Base-by-base conservation (phyloP, 352 stramenopile genomes). In the Pythium inflatum region DNA sequence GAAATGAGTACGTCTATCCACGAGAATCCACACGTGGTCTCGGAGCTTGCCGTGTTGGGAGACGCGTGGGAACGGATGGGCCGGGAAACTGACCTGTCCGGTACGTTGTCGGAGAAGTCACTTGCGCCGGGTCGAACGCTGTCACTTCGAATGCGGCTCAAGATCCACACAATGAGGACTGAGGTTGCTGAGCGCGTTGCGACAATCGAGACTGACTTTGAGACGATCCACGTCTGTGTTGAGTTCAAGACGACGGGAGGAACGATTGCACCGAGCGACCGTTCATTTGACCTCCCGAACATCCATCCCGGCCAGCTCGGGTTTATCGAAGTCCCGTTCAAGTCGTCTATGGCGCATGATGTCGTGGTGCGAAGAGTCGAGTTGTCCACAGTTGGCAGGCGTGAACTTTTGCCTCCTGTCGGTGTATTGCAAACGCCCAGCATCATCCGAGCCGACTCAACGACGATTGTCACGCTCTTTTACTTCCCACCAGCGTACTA, bases 231-330 rank as follows among this genome's bases (percentile, higher is more conserved):
- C 2, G 3, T 73, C 2, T 43, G 27, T 5, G 22, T 73, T 2
- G 58, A 51, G 6, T 65, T 68, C 24, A 50, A 73, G 36, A 27
- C 53, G 20, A 34, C 68, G 20, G 4, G 25, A n/a, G 66, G 58
- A 2, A 25, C 16, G 1, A 60, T 73, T 27, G 12, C 4, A 6
- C 51, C 58, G 3, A 22, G 33, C 12, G 16, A 48, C 7, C n/a
- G 13, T 24, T n/a, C 18, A 25, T 45, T 73, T 30, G 41, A 53
- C 2, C 24, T 65, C n/a, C 58, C 54, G 14, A 5, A n/a, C 20
- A 68, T 51, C 14, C 53, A 68, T 28, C 66, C 66, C 8, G 66
- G 66, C 5, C 38, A 45, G 18, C n/a, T 56, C 12, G 56, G 64
- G 3, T 55, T 56, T 16, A 34, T 71, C n/a, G 27, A 60, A 31